Conservation (phyloP, 2,329 filamentous ascomycete genomes). For the Apiospora koreana region DNA sequence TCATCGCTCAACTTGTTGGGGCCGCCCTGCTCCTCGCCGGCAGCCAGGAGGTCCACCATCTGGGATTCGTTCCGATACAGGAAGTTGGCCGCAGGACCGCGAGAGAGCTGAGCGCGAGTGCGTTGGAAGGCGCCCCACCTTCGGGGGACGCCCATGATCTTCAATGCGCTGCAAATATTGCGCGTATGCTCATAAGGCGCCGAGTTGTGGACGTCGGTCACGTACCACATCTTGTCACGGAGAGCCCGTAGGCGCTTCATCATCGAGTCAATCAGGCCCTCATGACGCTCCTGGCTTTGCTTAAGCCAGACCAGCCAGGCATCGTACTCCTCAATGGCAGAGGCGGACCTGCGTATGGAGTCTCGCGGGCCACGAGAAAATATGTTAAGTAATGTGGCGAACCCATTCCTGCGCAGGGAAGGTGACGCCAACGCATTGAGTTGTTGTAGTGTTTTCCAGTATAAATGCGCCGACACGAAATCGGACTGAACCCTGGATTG, state of each 20-base stretch:
- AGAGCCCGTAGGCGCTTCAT: conserved; percentile 73
- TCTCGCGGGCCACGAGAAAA: conserved; percentile 72
- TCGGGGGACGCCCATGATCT: conserved; percentile 79
- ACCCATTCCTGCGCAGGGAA: conserved; percentile 66
- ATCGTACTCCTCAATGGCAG: conserved; percentile 76
- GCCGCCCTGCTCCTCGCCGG: conserved; percentile 79
- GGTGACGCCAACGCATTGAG: conserved; percentile 63
- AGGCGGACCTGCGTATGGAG: conserved; percentile 67
- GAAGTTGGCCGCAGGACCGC: conserved; percentile 58
- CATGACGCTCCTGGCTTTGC: conserved; percentile 77
- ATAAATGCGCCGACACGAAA: conserved; percentile 81
- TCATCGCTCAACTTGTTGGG: conserved; percentile 96
- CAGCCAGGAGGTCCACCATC: conserved; percentile 83
- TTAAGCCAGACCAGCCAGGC: conserved; percentile 83
- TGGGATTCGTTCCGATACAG: conserved; percentile 82
- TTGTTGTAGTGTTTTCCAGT: conserved; percentile 80
- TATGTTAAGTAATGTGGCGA: conserved; percentile 71
- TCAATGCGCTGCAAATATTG: conserved; percentile 83
- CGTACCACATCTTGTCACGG: conserved; percentile 98
- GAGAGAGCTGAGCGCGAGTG: conserved; percentile 47
- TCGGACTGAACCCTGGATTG: conserved; percentile 79
- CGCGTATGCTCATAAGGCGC: conserved; percentile 84
- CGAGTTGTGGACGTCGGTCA: conserved; percentile 89
- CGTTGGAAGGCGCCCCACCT: conserved; percentile 54
- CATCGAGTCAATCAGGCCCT: conserved; percentile 72